phyloP scores from a whole-genome alignment of 441 rosid genomes.

The Theobroma grandiflorum region DNA sequence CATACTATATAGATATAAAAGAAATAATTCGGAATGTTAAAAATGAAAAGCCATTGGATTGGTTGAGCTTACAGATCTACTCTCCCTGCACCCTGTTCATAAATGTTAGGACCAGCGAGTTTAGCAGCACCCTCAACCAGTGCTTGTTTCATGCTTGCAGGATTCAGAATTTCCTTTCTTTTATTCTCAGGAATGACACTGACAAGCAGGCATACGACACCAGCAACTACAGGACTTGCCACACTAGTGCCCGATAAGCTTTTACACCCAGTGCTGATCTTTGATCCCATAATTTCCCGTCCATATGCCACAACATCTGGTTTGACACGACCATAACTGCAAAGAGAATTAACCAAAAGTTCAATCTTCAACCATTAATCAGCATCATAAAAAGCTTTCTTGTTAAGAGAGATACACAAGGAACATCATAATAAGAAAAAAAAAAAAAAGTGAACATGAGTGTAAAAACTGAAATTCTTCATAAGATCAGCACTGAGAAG shows the following conservation, averaged over 20 bases:
- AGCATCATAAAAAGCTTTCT: background rate
- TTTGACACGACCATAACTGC: slow-evolving; percentile 95
- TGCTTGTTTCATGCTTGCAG: slow-evolving; percentile 99
- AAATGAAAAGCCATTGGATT: slow-evolving; percentile 8
- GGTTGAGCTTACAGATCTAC: slow-evolving; percentile 81
- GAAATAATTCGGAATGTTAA: slow-evolving; percentile 11
- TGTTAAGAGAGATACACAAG: slow-evolving; percentile 8
- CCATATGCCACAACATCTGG: slow-evolving; percentile 99
- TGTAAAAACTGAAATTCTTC: background rate
- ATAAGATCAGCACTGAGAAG: background rate
- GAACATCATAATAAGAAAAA: background rate
- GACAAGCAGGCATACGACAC: slow-evolving; percentile 94
- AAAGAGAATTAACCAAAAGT: slow-evolving; percentile 24
- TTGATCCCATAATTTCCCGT: slow-evolving; percentile 96
- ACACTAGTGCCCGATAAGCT: slow-evolving; percentile 99
- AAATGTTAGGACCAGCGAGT: slow-evolving; percentile 95
- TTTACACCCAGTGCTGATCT: slow-evolving; percentile 97
- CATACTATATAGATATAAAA: slow-evolving; percentile 9
- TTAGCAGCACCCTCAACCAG: slow-evolving; percentile 99
- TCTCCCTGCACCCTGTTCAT: slow-evolving; percentile 99
- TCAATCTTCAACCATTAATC: background rate
- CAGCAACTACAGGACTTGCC: slow-evolving; percentile 99
- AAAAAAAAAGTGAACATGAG: background rate
- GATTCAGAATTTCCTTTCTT: slow-evolving; percentile 81
- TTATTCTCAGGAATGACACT: slow-evolving; percentile 81